Conservation (phyloP, 2,329 filamentous ascomycete species). For the Pezicula carpinea region DNA sequence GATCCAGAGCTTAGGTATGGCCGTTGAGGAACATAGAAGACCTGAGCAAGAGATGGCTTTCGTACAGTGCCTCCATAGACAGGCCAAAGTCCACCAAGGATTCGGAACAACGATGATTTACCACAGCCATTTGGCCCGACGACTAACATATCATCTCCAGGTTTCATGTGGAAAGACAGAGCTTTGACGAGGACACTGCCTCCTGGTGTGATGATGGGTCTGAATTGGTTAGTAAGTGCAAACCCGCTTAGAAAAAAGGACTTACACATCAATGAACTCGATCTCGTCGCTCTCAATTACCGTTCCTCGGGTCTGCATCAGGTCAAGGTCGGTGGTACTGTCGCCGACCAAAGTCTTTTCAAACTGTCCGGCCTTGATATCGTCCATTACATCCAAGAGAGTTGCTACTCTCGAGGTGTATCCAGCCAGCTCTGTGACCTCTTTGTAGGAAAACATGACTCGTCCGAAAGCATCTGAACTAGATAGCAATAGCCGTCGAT, state of each 20-base stretch:
- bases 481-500: slow-evolving; percentile 83
- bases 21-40: slow-evolving; percentile 97
- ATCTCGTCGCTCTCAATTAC: slow-evolving; percentile 81
- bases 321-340: slow-evolving; percentile 71
- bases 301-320: slow-evolving; percentile 76
- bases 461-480: slow-evolving; percentile 94
- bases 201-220: slow-evolving; percentile 92
- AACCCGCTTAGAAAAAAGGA: slow-evolving; percentile 13
- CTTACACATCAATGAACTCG: slow-evolving; percentile 74
- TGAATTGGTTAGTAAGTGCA: slow-evolving; percentile 22
- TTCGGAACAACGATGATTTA: slow-evolving; percentile 93
- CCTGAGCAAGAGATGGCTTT: slow-evolving; percentile 86
- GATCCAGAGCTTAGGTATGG: slow-evolving; percentile 90
- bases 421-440: slow-evolving; percentile 91
- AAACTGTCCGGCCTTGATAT: slow-evolving; percentile 84
- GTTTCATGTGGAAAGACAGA: slow-evolving; percentile 80
- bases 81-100: slow-evolving; percentile 93
- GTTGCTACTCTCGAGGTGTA: slow-evolving; percentile 91
- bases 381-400: slow-evolving; percentile 88
- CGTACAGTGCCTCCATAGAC: slow-evolving; percentile 92
- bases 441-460: slow-evolving; percentile 97
- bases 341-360: slow-evolving; percentile 95
- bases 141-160: slow-evolving; percentile 83
- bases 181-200: slow-evolving; percentile 85
- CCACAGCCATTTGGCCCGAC: slow-evolving; percentile 96